Percentiles rank a stretch among this genome's conserved stretches.
Conservation (phyloP, 495 filamentous ascomycete genomes). For the Penicillium ucsense region DNA sequence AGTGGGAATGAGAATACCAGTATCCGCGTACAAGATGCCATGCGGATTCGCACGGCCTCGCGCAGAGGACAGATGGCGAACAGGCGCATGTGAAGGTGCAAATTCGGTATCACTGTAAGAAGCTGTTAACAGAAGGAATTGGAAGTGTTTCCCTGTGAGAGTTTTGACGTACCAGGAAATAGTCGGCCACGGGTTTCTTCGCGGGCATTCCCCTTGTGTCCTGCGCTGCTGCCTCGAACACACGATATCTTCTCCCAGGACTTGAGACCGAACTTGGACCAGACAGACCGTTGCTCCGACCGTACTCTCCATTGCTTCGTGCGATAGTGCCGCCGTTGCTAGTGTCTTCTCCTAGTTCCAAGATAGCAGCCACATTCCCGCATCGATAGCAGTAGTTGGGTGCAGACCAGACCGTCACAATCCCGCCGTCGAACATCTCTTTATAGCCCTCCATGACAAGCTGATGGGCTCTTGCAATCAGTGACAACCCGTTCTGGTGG, state of each 20-base stretch:
- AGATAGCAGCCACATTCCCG: slow-evolving; percentile 90
- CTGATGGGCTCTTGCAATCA: slow-evolving; percentile 93
- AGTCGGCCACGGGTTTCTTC: slow-evolving; percentile 96
- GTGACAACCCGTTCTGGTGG: slow-evolving; percentile 77
- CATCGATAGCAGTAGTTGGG: slow-evolving; percentile 99
- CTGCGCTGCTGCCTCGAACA: slow-evolving; percentile 95
- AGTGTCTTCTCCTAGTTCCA: slow-evolving; percentile 85
- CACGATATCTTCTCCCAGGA: slow-evolving; percentile 83
- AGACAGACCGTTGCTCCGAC: slow-evolving; percentile 42
- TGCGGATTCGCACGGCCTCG: slow-evolving; percentile 7
- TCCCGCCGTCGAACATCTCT: slow-evolving; percentile 92
- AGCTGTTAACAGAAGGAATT: too few relatives aligned
- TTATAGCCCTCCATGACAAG: slow-evolving; percentile 99
- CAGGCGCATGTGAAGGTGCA: slow-evolving; percentile 2
- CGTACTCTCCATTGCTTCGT: slow-evolving; percentile 71
- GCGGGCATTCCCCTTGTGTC: slow-evolving; percentile 96
- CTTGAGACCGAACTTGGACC: slow-evolving; percentile 40
- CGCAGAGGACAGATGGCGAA: slow-evolving; percentile 5
- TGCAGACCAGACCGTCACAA: slow-evolving; percentile 95
- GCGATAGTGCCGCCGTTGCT: slow-evolving; percentile 63
- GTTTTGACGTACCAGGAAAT: slow-evolving; percentile 59
- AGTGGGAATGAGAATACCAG: slow-evolving; percentile 9
- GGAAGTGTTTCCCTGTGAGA: too few relatives aligned
- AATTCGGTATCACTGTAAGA: slow-evolving; percentile 16
- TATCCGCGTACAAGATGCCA: slow-evolving; percentile 17